Evolutionary conservation across 1,139 yeast genomes (phyloP).

Genomic region (Geotrichum fermentans): DNA sequence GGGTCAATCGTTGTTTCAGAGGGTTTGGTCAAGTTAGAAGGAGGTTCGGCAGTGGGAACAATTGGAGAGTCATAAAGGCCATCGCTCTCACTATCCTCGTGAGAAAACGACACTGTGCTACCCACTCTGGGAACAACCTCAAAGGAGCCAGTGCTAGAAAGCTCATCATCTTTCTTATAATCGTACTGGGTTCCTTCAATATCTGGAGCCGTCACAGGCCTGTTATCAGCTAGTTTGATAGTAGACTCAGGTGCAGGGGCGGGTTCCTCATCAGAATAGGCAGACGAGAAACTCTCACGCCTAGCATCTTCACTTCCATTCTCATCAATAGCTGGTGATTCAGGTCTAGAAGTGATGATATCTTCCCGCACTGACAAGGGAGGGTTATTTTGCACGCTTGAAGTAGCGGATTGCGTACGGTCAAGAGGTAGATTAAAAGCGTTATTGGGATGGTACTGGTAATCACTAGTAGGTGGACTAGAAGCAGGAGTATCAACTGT

Average conservation of each 20-base stretch:
- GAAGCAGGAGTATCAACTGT: constrained; percentile 10
- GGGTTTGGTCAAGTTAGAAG: background rate
- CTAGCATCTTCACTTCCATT: constrained; percentile 21
- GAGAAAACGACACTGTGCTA: constrained; percentile 3
- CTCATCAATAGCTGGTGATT: constrained; percentile 41
- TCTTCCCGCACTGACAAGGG: constrained; percentile 81
- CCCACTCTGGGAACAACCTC: constrained; percentile 8
- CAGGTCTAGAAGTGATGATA: constrained; percentile 58
- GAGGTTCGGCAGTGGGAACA: no score
- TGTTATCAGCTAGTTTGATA: background rate
- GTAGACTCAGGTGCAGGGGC: background rate
- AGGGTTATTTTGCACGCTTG: constrained; percentile 88
- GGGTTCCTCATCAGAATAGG: background rate
- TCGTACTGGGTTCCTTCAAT: background rate
- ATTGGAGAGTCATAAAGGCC: no score
- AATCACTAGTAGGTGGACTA: constrained; percentile 49
- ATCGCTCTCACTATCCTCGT: background rate
- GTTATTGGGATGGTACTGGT: constrained; percentile 33
- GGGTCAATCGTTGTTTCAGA: background rate
- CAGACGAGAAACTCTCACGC: background rate
- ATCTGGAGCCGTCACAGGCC: background rate
- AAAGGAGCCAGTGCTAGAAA: constrained; percentile 13
- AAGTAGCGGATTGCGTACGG: constrained; percentile 76
- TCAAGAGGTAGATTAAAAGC: constrained; percentile 47
- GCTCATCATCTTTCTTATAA: background rate